A percentile compares a stretch with the other conserved stretches of the same genome.
Conservation (phyloP, 2,329 filamentous ascomycete species). For the Epichloe hybrida region DNA sequence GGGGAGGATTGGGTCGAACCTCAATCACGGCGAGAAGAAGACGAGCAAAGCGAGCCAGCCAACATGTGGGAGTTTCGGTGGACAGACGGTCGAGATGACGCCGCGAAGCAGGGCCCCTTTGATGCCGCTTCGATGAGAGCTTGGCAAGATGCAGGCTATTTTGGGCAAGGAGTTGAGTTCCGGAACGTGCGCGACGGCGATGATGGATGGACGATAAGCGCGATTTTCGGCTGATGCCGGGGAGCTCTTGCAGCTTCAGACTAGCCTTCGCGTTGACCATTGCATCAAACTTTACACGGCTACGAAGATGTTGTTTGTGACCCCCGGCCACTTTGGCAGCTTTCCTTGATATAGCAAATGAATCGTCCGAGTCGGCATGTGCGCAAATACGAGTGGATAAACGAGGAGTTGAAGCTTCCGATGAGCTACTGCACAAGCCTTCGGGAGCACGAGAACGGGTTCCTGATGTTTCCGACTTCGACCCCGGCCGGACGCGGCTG, state of each 20-base stretch:
- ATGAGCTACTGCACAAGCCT: background rate
- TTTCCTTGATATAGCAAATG: background rate
- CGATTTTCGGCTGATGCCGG: conserved; percentile 33
- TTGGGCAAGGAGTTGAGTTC: conserved; percentile 79
- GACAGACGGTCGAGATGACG: conserved; percentile 75
- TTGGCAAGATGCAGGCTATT: conserved; percentile 88
- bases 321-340: background rate
- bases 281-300: background rate
- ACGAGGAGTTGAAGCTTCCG: background rate
- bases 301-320: background rate
- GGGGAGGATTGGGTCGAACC: conserved; percentile 67
- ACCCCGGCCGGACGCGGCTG: conserved; percentile 4
- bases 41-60: conserved; percentile 8
- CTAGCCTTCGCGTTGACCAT: background rate
- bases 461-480: conserved; percentile 3
- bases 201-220: conserved; percentile 36
- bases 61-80: conserved; percentile 76
- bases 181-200: conserved; percentile 41
- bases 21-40: conserved; percentile 12
- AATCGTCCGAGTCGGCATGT: background rate
- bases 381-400: background rate
- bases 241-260: background rate
- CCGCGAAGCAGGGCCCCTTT: conserved; percentile 71
- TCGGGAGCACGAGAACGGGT: conserved; percentile 1
- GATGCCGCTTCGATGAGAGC: conserved; percentile 74